These are phyloP conservation scores for Brassica nigra DNA, from an alignment of 345 rosid species.

Conservation along the genomic window DNA sequence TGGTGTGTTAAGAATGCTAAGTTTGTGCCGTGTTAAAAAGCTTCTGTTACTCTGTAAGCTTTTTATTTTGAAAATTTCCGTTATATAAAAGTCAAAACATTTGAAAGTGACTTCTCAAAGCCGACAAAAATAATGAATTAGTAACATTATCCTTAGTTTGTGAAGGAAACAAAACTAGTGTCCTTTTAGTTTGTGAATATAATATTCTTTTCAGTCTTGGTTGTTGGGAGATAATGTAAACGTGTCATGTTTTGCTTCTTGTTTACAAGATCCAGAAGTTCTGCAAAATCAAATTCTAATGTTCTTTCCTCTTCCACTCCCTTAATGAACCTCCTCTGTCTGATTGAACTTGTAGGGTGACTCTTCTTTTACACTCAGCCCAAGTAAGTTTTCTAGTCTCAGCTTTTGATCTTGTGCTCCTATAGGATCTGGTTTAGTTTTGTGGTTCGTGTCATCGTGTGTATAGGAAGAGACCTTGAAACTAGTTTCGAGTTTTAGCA, in stretches of 20 bases:
- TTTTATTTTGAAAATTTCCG: background rate
- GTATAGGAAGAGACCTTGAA: background rate
- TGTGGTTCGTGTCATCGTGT: background rate
- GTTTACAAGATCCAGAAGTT: background rate
- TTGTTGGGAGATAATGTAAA: background rate
- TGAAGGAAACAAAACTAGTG: background rate
- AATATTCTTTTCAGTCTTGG: background rate
- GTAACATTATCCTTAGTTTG: background rate
- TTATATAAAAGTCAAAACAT: background rate
- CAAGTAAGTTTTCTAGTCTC: slow-evolving; percentile 18
- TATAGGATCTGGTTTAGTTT: slow-evolving; percentile 9
- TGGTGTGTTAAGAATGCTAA: background rate
- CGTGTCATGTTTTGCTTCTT: background rate
- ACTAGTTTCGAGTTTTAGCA: slow-evolving; percentile 7
- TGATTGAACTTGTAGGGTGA: background rate
- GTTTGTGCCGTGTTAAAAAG: background rate
- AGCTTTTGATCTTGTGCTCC: slow-evolving; percentile 16
- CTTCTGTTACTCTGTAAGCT: background rate
- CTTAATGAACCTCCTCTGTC: background rate
- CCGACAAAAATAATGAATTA: background rate
- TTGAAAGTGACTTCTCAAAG: background rate
- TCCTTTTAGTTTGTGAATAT: background rate
- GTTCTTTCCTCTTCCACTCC: background rate
- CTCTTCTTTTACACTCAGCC: background rate
- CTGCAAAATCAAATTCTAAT: background rate